Conservation (phyloP, 2,329 filamentous ascomycete species). For the Conoideocrella luteorostrata region DNA sequence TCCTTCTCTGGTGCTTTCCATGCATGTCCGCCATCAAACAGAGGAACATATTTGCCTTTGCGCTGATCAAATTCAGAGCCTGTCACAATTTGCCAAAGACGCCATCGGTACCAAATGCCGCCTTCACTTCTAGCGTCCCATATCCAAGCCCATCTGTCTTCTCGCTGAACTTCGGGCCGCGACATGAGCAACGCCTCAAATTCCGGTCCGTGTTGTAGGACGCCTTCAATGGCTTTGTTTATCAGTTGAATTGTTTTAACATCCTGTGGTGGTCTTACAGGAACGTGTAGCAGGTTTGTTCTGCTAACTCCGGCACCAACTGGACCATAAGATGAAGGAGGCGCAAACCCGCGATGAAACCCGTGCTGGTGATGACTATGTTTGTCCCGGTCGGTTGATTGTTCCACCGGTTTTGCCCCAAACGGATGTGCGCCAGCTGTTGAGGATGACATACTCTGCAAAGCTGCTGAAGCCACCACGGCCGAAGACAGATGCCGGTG, state of each 20-base stretch:
- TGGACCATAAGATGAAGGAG: slow-evolving; percentile 61
- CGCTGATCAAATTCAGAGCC: slow-evolving; percentile 43
- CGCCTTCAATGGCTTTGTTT: slow-evolving; percentile 76
- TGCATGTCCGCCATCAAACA: slow-evolving; percentile 70
- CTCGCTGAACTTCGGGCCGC: slow-evolving; percentile 70
- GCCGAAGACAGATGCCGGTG: slow-evolving; percentile 79
- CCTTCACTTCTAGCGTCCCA: slow-evolving; percentile 77
- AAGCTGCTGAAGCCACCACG: slow-evolving; percentile 19
- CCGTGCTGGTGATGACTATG: slow-evolving; percentile 36
- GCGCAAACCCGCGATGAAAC: slow-evolving; percentile 61
- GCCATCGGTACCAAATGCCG: slow-evolving; percentile 89
- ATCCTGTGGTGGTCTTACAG: slow-evolving; percentile 69
- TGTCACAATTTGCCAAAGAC: slow-evolving; percentile 80
- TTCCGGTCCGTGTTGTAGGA: slow-evolving; percentile 74
- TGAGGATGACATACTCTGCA: slow-evolving; percentile 21
- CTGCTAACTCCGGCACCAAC: slow-evolving; percentile 35
- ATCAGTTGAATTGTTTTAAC: slow-evolving; percentile 75
- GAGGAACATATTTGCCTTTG: slow-evolving; percentile 49
- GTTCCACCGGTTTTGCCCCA: slow-evolving; percentile 63
- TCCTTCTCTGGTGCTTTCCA: slow-evolving; percentile 69
- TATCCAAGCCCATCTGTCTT: slow-evolving; percentile 91
- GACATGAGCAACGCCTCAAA: slow-evolving; percentile 93
- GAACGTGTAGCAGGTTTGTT: slow-evolving; percentile 54
- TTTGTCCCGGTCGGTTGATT: slow-evolving; percentile 23
- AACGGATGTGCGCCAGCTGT: slow-evolving; percentile 59